Evolutionary conservation across 2,329 filamentous ascomycete genomes (phyloP), one percentile per base, ranked within the genome.

Genomic region (Dendrostoma leiphaemia): DNA sequence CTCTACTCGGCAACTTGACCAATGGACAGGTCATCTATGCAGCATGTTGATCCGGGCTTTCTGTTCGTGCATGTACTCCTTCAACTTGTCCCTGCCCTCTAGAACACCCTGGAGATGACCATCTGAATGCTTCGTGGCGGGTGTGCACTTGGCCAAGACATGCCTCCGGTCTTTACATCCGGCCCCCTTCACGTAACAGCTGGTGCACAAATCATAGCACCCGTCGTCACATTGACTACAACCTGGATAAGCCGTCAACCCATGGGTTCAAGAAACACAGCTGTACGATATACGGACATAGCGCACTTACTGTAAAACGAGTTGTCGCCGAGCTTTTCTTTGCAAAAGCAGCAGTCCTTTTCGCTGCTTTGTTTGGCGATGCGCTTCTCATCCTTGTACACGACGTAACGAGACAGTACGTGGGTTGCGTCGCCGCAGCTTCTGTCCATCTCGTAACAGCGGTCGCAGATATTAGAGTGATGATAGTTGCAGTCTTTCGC

Each of bases 141-240:
- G 54, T 3, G 44, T 43, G 41, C 51, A 57, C 32, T 31, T 54
- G 2, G 46, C 15, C 34, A 57, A n/a, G 10, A 43, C 19, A 29
- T 57, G 51, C 7, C 26, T 45, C 10, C 55, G 51, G 35, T 54
- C 51, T 34, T 57, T 41, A 43, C 55, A 57, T 19, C 55, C 55
- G 3, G 47, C 55, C 9, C 55, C 51, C 5, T 52, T 35, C 9
- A 54, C 40, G 24, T 57, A 57, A 21, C 54, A 57, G 35, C 38
- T 50, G 28, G 34, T 37, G 23, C 51, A 57, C n/a, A 57, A 38
- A 21, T 57, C 54, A 6, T 48, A 53, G 8, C 50, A 56, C 35
- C 50, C 53, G 21, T 45, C 32, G 13, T 37, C 34, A 32, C 51
- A 57, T 12, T 50, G 53, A 12, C 32, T 35, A 9, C 54, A 57